Base-by-base conservation (phyloP, 805 yeast species). In the Yamadazyma olivae region DNA sequence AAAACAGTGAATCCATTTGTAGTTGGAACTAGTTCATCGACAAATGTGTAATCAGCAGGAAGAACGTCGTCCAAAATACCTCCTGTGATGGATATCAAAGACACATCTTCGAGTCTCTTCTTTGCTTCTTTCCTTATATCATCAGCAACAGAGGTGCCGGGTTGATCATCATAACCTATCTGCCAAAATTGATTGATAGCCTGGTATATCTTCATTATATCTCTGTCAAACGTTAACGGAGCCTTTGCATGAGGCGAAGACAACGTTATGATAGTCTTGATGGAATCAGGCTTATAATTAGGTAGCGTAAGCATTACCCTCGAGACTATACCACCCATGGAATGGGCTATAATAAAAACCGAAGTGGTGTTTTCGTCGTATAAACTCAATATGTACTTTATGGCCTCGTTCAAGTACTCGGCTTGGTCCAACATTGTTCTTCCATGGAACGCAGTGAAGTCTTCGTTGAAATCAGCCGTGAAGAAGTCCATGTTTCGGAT, bases 311-410 rank as follows among this genome's bases (percentile, higher is more conserved):
- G 71, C 77, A 90, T 77, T 0, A 87, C 81, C 40, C 98, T 70
- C 3, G 96, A 84, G 1, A 93, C 98, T 13, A 91, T 76, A 3
- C 99, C 99, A 27, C 99, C 99, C 99, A 91, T 91, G 0, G 98
- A 91, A 62, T 91, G 99, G 2, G 88, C 96, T 1, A 91, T 46
- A 0, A 91, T 54, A 0, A 91, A 76, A 1, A 91, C 95, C 0
- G 96, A 83, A 0, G 93, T 93, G 21, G 64, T 63, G 6, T 56
- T 50, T 1, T 56, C 53, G n/a, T 58, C 45, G 50, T 91, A 91
- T 4, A 91, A 61, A 3, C 77, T 74, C 13, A 93, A 59, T 16
- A 91, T 89, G 53, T 82, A 89, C 16, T 61, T 58, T 3, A 93
- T 70, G 1, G 97, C 97, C 48, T 90, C 96, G 51, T 93, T 91